phyloP scores from a whole-genome alignment of 2,329 filamentous ascomycete genomes.

The Fulvia fulva region DNA sequence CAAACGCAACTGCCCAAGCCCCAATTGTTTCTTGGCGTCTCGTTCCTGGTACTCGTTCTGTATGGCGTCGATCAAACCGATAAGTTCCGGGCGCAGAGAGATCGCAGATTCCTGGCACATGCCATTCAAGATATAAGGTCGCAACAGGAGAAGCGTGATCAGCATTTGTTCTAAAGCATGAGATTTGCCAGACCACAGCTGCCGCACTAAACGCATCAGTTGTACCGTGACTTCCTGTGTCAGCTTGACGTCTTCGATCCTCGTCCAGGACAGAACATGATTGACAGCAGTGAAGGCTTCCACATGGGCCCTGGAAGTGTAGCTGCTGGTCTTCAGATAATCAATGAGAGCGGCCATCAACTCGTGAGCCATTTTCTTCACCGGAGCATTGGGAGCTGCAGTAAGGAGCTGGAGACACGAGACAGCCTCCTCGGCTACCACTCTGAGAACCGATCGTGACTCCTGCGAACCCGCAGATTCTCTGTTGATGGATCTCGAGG shows the following conservation, averaged over 20 bases:
- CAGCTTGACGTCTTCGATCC: slow-evolving; percentile 65
- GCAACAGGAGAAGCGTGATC: slow-evolving; percentile 62
- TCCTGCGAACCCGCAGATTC: slow-evolving; percentile 26
- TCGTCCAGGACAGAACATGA: slow-evolving; percentile 59
- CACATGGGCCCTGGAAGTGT: slow-evolving; percentile 53
- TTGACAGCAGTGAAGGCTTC: slow-evolving; percentile 74
- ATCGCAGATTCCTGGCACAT: slow-evolving; percentile 23
- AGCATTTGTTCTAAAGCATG: slow-evolving; percentile 71
- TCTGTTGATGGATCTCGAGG: slow-evolving; percentile 20
- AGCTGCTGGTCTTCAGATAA: slow-evolving; percentile 50
- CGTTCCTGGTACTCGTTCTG: slow-evolving; percentile 70
- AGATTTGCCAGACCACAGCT: slow-evolving; percentile 59
- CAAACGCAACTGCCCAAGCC: slow-evolving; percentile 67
- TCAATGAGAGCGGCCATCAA: slow-evolving; percentile 30
- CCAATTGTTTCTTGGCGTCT: slow-evolving; percentile 60
- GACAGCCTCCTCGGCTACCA: slow-evolving; percentile 32
- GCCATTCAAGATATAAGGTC: slow-evolving; percentile 38
- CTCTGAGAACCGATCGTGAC: slow-evolving; percentile 14
- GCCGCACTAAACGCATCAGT: slow-evolving; percentile 66
- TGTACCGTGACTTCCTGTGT: slow-evolving; percentile 57
- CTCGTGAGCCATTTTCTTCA: slow-evolving; percentile 16
- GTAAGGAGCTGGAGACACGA: slow-evolving; percentile 28
- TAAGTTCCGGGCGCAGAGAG: slow-evolving; percentile 43
- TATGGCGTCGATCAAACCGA: slow-evolving; percentile 66
- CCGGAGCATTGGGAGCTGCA: slow-evolving; percentile 29